phyloP scores from a whole-genome alignment of 805 yeast genomes.

The Candida succiphila region DNA sequence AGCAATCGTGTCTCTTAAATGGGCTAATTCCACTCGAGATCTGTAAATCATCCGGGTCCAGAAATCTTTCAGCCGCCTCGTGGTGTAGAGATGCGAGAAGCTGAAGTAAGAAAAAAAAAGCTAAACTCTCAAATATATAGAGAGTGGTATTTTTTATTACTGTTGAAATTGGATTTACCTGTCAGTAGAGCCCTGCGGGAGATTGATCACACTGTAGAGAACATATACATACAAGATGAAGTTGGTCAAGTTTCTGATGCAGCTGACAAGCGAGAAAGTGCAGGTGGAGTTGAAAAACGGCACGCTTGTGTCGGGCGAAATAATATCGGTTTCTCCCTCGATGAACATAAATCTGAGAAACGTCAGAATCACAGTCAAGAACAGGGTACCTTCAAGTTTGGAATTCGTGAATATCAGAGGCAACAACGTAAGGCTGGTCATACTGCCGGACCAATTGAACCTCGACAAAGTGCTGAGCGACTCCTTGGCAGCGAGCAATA shows the following conservation, averaged over 20 bases:
- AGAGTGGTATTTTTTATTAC: too few species aligned
- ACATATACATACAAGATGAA: constrained; percentile 33
- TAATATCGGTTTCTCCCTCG: constrained; percentile 77
- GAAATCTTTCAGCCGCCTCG: too few species aligned
- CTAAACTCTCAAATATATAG: too few species aligned
- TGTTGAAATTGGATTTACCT: too few species aligned
- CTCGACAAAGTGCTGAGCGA: constrained; percentile 54
- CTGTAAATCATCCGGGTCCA: too few species aligned
- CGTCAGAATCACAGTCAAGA: constrained; percentile 66
- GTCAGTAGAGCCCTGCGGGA: too few species aligned
- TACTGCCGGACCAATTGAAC: constrained; percentile 80
- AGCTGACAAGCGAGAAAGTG: constrained; percentile 74
- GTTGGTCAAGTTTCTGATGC: constrained; percentile 71
- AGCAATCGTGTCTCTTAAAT: not conserved
- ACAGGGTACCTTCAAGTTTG: constrained; percentile 58
- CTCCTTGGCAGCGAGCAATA: constrained; percentile 29
- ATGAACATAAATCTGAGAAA: constrained; percentile 83
- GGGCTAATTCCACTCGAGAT: not conserved
- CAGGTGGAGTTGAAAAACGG: constrained; percentile 91
- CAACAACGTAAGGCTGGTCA: constrained; percentile 72
- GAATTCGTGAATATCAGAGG: constrained; percentile 85
- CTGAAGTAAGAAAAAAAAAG: too few species aligned
- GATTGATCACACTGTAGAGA: too few species aligned
- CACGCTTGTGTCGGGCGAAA: constrained; percentile 73
- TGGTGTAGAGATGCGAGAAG: too few species aligned